Evolutionary conservation across 257 asterid genomes (phyloP).

Genomic region (Plantago major): DNA sequence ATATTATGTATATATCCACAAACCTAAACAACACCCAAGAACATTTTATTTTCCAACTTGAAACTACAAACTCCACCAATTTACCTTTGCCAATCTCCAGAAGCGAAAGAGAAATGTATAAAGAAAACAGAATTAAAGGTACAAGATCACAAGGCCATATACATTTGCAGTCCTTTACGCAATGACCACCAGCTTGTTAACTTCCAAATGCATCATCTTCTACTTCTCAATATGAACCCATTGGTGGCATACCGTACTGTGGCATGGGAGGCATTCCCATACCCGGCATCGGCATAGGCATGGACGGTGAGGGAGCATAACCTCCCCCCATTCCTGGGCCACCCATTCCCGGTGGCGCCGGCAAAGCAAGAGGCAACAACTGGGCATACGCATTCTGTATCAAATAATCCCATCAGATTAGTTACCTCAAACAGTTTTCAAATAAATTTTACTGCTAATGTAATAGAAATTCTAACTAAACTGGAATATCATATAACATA

Average conservation of each 20-base stretch:
- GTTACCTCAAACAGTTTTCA: neutral
- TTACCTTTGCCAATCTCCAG: constrained; percentile 15
- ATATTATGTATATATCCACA: constrained; percentile 24
- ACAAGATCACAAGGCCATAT: constrained; percentile 5
- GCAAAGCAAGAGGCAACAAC: constrained; percentile 56
- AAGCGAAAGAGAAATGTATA: constrained; percentile 2
- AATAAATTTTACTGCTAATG: neutral
- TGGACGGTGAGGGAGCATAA: constrained; percentile 38
- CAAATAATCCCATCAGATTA: constrained; percentile 5
- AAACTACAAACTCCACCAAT: constrained; percentile 20
- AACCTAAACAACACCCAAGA: constrained; percentile 15
- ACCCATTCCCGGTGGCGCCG: constrained; percentile 54
- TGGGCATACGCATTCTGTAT: constrained; percentile 56
- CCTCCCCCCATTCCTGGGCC: constrained; percentile 49
- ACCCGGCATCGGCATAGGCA: constrained; percentile 55
- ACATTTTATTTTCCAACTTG: constrained; percentile 28
- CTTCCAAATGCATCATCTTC: constrained; percentile 12
- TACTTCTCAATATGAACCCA: constrained; percentile 45
- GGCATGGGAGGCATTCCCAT: constrained; percentile 70
- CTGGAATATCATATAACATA: too few relatives aligned
- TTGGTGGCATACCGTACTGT: constrained; percentile 50
- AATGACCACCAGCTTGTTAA: constrained; percentile 11
- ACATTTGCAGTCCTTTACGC: constrained; percentile 6
- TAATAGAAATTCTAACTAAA: too few relatives aligned
- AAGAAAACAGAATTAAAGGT: constrained; percentile 20